Evolutionary conservation across 2,329 filamentous ascomycete genomes (phyloP), one percentile per base, ranked within the genome.

Genomic region (Calonectria pauciramosa): DNA sequence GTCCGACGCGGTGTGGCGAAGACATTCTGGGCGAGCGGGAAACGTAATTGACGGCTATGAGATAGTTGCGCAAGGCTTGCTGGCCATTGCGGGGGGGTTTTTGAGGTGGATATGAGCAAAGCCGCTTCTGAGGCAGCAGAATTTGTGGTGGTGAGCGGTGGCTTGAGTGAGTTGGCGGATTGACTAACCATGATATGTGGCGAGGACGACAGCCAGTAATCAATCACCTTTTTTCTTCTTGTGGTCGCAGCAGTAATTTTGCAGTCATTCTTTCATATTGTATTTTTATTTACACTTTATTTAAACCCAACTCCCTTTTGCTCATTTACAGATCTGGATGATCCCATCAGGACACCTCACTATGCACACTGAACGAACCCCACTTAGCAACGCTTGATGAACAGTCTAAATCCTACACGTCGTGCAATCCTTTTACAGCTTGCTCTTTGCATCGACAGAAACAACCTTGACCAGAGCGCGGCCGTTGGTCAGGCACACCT

Each of bases 401-500:
- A 63, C 56, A 20, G 28, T 63, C 34, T 30, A 63, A 63, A 63
- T 63, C 34, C n/a, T 63, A 63, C 56, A 38, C 14, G 38, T 38
- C 54, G 30, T 36, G 30, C 23, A 14, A 52, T 13, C 16, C 51
- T 26, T 26, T 71, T 54, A 94, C 84, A 94, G 86, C 88, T 93
- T 94, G 84, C 89, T 91, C 88, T 91, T 91, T 60, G 85, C 83
- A 10, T 86, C 83, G 20, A 82, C 49, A 18, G 26, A 90, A 67
- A 89, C 89, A 73, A 91, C 87, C 89, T 91, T 95, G 82, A 98
- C 91, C 83, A 96, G 84, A 32, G 95, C 95, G 72, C 95, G 89
- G 6, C 96, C 96, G 84, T 98, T 98, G 86, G 93, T 97, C 85
- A 98, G 87, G 75, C 95, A 95, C 23, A 96, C 92, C 89, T 97